These are phyloP conservation scores for Hypoxylon fragiforme DNA, from an alignment of 495 filamentous ascomycete genomes.

Conservation along the genomic window DNA sequence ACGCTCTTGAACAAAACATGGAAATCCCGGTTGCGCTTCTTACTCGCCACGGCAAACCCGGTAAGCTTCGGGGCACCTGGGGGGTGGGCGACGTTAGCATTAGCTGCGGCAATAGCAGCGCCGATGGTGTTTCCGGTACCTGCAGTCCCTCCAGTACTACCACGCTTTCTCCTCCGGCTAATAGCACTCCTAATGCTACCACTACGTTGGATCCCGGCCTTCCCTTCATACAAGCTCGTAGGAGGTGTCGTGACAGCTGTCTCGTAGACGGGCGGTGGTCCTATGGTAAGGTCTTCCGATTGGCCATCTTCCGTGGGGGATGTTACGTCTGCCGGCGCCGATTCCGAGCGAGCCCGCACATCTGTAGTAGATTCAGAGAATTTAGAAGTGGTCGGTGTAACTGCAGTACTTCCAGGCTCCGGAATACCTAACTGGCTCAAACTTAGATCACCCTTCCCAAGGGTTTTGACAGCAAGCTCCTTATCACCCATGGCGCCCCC, in stretches of 20 bases:
- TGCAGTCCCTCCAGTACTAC: conserved; percentile 65
- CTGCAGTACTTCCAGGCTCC: conserved; percentile 48
- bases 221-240: conserved; percentile 70
- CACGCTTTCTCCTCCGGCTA: conserved; percentile 70
- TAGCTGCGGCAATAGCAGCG: conserved; percentile 67
- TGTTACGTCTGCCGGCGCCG: conserved; percentile 45
- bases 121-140: conserved; percentile 58
- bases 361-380: conserved; percentile 49
- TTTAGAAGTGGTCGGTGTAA: conserved; percentile 46
- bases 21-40: conserved; percentile 94
- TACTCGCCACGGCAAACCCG: conserved; percentile 94
- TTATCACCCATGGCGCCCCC: conserved; percentile 56
- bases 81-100: conserved; percentile 67
- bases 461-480: conserved; percentile 80
- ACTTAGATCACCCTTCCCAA: conserved; percentile 86
- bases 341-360: conserved; percentile 45
- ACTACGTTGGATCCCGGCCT: conserved; percentile 66
- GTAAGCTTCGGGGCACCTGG: conserved; percentile 74
- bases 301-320: conserved; percentile 27
- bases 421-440: conserved; percentile 79
- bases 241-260: conserved; percentile 61
- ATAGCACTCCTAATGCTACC: conserved; percentile 83
- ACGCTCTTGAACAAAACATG: conserved; percentile 93
- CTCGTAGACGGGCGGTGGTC: conserved; percentile 49
- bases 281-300: conserved; percentile 36